Evolutionary conservation across 2,329 filamentous ascomycete genomes (phyloP).

Genomic region (Sporothrix curviconia): DNA sequence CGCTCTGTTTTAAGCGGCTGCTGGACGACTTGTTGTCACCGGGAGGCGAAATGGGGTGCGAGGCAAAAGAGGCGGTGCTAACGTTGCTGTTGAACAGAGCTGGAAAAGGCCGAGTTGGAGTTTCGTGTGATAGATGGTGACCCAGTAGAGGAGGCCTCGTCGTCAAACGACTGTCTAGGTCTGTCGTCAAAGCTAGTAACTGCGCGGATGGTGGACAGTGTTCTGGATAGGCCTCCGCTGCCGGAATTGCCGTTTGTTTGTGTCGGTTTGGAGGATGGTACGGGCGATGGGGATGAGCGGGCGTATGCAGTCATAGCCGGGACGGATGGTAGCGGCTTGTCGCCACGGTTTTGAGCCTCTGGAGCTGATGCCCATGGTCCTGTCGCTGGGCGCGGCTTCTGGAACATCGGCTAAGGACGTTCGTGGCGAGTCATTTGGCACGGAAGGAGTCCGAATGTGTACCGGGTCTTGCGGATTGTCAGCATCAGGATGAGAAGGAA

Average conservation of each 20-base stretch:
- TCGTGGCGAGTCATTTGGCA: conserved; percentile 23
- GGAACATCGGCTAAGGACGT: conserved; percentile 33
- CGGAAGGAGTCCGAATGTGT: conserved; percentile 12
- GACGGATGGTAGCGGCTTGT: conserved; percentile 22
- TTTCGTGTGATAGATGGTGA: conserved; percentile 28
- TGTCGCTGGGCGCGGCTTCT: conserved; percentile 32
- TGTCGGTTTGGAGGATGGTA: conserved; percentile 11
- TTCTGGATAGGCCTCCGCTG: conserved; percentile 25
- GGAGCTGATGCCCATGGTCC: conserved; percentile 31
- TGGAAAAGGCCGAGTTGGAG: conserved; percentile 46
- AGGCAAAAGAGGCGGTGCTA: conserved; percentile 40
- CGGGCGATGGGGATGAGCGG: background rate
- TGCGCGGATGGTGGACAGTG: conserved; percentile 48
- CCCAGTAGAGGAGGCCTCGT: conserved; percentile 34
- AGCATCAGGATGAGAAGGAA: background rate
- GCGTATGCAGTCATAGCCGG: conserved; percentile 11
- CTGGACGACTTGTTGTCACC: conserved; percentile 29
- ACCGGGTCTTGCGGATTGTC: conserved; percentile 1
- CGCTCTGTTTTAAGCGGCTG: conserved; percentile 32
- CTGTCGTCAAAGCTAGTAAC: conserved; percentile 48
- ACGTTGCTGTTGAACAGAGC: conserved; percentile 49
- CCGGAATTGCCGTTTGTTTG: conserved; percentile 15
- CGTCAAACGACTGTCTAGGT: conserved; percentile 33
- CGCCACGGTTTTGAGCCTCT: conserved; percentile 16
- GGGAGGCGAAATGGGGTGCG: conserved; percentile 23